These are phyloP conservation scores for Selaginella tamariscina DNA, from an alignment of 75 land plant genomes.

Conservation along the genomic window DNA sequence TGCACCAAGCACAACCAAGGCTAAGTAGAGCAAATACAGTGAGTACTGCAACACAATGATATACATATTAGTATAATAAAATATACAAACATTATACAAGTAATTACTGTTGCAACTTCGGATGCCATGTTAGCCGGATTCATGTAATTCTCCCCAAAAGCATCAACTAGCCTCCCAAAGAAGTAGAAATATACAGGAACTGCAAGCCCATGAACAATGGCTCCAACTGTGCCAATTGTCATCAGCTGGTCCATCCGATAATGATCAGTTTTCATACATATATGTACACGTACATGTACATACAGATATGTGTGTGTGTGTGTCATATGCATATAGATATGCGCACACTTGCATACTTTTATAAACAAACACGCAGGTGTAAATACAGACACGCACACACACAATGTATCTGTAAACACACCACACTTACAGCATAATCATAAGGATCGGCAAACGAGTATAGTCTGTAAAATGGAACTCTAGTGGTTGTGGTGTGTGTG, in stretches of 20 bases:
- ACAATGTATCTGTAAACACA: no score
- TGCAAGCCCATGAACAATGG: conserved; percentile 23
- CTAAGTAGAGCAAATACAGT: background rate
- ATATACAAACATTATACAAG: background rate
- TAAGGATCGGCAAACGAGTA: background rate
- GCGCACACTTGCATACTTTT: no score
- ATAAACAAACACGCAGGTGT: no score
- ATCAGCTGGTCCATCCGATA: no score
- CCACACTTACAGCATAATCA: background rate
- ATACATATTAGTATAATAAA: background rate
- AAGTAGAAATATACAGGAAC: conserved; percentile 27
- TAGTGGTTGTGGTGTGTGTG: background rate
- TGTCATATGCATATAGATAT: no score
- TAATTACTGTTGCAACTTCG: conserved; percentile 10
- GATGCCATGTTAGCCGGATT: conserved; percentile 7
- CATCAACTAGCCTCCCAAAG: conserved; percentile 30
- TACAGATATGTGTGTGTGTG: no score
- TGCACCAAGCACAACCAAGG: background rate
- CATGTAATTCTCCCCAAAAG: conserved; percentile 17
- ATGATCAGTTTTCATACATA: no score
- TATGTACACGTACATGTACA: no score
- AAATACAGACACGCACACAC: no score
- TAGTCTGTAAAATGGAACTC: background rate
- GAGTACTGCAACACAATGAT: background rate
- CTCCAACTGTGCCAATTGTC: conserved; percentile 22